Conservation (phyloP, 2,329 filamentous ascomycete species). For the Tolypocladium inflatum region DNA sequence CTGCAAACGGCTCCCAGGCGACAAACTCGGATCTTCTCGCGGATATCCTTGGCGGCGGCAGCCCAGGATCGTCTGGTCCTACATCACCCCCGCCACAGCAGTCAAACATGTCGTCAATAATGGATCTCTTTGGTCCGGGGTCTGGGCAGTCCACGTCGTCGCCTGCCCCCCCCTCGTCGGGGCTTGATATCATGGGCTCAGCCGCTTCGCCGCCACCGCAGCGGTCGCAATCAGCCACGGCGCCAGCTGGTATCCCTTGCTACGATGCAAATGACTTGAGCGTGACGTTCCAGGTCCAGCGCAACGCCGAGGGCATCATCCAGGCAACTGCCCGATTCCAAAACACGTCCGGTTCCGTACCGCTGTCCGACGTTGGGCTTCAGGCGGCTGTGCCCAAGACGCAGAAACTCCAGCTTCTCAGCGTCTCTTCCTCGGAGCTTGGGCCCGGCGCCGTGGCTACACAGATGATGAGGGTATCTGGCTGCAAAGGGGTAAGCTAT, state of each 20-base stretch:
- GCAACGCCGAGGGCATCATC: constrained; percentile 68
- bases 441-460: constrained; percentile 72
- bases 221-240: constrained; percentile 26
- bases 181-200: constrained; percentile 40
- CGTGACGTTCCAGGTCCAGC: constrained; percentile 74
- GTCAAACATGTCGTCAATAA: constrained; percentile 62
- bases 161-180: constrained; percentile 28
- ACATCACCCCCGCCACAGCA: constrained; percentile 38
- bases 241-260: constrained; percentile 53
- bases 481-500: constrained; percentile 76
- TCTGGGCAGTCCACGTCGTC: constrained; percentile 25
- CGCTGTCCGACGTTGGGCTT: constrained; percentile 66
- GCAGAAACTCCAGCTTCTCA: constrained; percentile 86
- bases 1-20: constrained; percentile 39
- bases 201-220: constrained; percentile 39
- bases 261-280: constrained; percentile 82
- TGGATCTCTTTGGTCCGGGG: constrained; percentile 69
- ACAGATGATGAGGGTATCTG: constrained; percentile 80
- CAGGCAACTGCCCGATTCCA: constrained; percentile 79
- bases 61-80: constrained; percentile 27
- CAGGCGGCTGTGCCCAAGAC: constrained; percentile 96
- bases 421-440: constrained; percentile 74
- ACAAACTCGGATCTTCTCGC: constrained; percentile 83
- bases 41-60: constrained; percentile 78
- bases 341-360: constrained; percentile 58